Evolutionary conservation across 2,329 filamentous ascomycete species (phyloP).

Genomic region (Chaetothyriales sp.): DNA sequence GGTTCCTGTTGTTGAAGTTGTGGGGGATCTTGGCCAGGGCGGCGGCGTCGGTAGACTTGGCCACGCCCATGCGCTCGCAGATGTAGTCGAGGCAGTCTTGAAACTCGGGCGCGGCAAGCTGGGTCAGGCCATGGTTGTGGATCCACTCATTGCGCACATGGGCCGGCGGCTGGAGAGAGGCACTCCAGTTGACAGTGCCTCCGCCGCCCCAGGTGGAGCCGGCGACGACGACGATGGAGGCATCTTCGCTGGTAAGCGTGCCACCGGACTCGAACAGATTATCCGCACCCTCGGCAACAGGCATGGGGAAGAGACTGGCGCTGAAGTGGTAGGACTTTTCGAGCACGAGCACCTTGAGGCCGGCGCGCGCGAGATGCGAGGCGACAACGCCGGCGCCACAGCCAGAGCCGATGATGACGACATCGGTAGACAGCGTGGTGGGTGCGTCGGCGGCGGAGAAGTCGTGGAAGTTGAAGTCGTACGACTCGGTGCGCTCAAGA

Average conservation of each 20-base stretch:
- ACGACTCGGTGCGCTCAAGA: slow-evolving; percentile 38
- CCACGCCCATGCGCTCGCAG: slow-evolving; percentile 63
- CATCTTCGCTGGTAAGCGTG: slow-evolving; percentile 41
- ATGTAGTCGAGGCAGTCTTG: slow-evolving; percentile 60
- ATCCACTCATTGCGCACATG: slow-evolving; percentile 69
- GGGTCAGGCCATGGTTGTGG: slow-evolving; percentile 21
- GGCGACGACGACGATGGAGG: slow-evolving; percentile 47
- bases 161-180: slow-evolving; percentile 54
- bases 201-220: slow-evolving; percentile 74
- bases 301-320: slow-evolving; percentile 61
- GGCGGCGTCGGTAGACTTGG: slow-evolving; percentile 35
- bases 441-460: slow-evolving; percentile 39
- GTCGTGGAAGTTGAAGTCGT: slow-evolving; percentile 45
- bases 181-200: slow-evolving; percentile 76
- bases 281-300: slow-evolving; percentile 42
- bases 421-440: slow-evolving; percentile 54
- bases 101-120: slow-evolving; percentile 1
- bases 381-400: slow-evolving; percentile 64
- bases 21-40: slow-evolving; percentile 42
- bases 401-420: slow-evolving; percentile 75
- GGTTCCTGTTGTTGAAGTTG: slow-evolving; percentile 54
- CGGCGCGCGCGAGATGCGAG: slow-evolving; percentile 36
- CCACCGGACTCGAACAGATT: slow-evolving; percentile 61
- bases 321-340: slow-evolving; percentile 72
- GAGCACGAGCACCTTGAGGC: slow-evolving; percentile 59